Base-by-base conservation (phyloP, 2,329 filamentous ascomycete genomes). In the Claviceps paspali region DNA sequence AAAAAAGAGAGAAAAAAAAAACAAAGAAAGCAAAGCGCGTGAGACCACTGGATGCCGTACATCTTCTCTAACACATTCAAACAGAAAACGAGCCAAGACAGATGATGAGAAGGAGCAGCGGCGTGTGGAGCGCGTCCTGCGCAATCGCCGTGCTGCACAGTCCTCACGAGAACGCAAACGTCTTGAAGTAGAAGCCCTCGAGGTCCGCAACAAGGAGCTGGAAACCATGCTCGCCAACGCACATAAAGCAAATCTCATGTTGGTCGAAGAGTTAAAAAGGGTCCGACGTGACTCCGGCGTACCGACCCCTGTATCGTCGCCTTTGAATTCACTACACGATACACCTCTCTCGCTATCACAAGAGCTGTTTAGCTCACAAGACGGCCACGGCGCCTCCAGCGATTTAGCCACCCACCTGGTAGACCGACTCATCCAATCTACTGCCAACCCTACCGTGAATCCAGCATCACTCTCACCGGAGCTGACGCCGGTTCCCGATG, bases 31-130 rank as follows among this genome's bases (percentile, higher is more conserved):
- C 5, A 2, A 18, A 1, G 6, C 2, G 11, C 3, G n/a, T 7
- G 15, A 15, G 29, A 22, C n/a, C 5, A 9, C n/a, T 5, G 21
- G 18, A 26, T 14, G 11, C 7, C 21, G 17, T 29, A n/a, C n/a
- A 18, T 10, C n/a, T 2, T 21, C 33, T 2, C 15, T 22, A 57
- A 47, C 52, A 36, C 7, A 35, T 41, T 8, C 2, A 5, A 33
- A 6, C 44, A 85, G 82, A 47, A 98, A 98, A 75, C 85, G 91
- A 44, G 91, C 91, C 50, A 98, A 96, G 73, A 98, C 91, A 3
- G 88, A 93, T 52, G 91, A 95, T 53, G 91, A 98, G 62, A 98
- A 98, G 65, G 91, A 96, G 63, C 91, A 98, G 61, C 82, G 91
- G 31, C 82, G 91, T 43, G 92, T 96, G 38, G 91, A 98, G 67